Evolutionary conservation across 1,284 basidiomycete genomes (phyloP).

Genomic region (Marasmius tenuissimus): DNA sequence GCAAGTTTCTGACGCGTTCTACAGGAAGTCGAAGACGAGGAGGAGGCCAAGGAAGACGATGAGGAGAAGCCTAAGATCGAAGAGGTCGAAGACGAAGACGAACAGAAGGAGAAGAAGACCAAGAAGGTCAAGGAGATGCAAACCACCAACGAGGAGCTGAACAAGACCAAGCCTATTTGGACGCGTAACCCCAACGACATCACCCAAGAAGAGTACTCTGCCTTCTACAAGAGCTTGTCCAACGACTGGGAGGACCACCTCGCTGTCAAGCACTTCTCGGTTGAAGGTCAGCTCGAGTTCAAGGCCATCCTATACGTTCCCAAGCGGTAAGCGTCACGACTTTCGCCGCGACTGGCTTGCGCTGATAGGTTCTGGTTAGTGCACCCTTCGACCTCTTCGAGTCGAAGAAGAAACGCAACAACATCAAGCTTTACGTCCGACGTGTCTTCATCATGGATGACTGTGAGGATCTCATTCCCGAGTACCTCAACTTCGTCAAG

Average conservation of each 20-base stretch:
- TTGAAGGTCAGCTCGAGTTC: conserved; percentile 99
- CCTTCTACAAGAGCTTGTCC: conserved; percentile 99
- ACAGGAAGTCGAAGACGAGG: conserved; percentile 84
- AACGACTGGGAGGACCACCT: conserved; percentile 99
- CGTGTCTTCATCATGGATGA: conserved; percentile 99
- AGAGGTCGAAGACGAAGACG: conserved; percentile 80
- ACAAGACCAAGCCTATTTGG: conserved; percentile 99
- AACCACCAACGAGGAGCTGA: conserved; percentile 95
- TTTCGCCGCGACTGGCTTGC: background rate
- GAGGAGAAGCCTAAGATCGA: conserved; percentile 74
- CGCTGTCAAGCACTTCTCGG: conserved; percentile 99
- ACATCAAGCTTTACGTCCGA: conserved; percentile 99
- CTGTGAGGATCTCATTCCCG: conserved; percentile 99
- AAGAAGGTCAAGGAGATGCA: conserved; percentile 96
- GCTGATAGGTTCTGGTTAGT: conserved; percentile 38
- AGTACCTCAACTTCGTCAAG: conserved; percentile 99
- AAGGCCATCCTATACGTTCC: conserved; percentile 98
- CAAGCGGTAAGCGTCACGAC: conserved; percentile 72
- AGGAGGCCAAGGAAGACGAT: conserved; percentile 58
- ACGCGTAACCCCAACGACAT: conserved; percentile 97
- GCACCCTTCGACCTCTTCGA: conserved; percentile 99
- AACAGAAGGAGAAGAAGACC: conserved; percentile 89
- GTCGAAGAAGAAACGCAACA: conserved; percentile 99
- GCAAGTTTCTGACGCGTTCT: conserved; percentile 9
- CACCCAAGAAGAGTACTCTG: conserved; percentile 87